These are phyloP conservation scores for Hyphodiscus sp. DNA, from an alignment of 2,329 filamentous ascomycete genomes.

Conservation along the genomic window DNA sequence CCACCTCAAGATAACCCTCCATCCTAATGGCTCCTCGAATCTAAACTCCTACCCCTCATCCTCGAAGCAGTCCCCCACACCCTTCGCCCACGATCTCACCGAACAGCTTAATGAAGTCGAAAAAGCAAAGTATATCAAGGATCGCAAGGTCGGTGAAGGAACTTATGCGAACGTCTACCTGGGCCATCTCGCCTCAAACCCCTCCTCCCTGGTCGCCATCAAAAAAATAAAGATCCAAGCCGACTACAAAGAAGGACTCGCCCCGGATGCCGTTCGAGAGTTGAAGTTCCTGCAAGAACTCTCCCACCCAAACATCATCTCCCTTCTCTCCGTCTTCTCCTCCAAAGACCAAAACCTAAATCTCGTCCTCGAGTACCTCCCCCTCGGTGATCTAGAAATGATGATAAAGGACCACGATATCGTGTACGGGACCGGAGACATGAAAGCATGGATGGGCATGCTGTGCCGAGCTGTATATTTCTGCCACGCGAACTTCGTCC, in stretches of 20 bases:
- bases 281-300: constrained; percentile 94
- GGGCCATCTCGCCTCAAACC: constrained; percentile 69
- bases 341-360: constrained; percentile 96
- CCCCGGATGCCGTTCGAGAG: constrained; percentile 91
- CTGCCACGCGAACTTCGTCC: constrained; percentile 88
- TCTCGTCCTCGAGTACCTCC: constrained; percentile 88
- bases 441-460: constrained; percentile 99
- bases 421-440: constrained; percentile 82
- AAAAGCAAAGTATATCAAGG: constrained; percentile 84
- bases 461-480: constrained; percentile 89
- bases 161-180: constrained; percentile 96
- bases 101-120: constrained; percentile 78
- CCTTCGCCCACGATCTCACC: constrained; percentile 47
- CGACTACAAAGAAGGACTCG: constrained; percentile 84
- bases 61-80: constrained; percentile 16
- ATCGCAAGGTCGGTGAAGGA: constrained; percentile 79
- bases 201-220: constrained; percentile 74
- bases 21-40: background rate
- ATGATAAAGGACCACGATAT: constrained; percentile 77
- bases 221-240: constrained; percentile 87
- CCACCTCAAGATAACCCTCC: background rate
- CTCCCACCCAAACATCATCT: constrained; percentile 91
- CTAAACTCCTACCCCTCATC: background rate
- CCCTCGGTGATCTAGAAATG: constrained; percentile 90
- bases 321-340: constrained; percentile 84